Percentiles rank a stretch among this genome's conserved stretches.
Evolutionary conservation across 2,329 filamentous ascomycete genomes (phyloP).

Genomic region (Didymella segeticola): DNA sequence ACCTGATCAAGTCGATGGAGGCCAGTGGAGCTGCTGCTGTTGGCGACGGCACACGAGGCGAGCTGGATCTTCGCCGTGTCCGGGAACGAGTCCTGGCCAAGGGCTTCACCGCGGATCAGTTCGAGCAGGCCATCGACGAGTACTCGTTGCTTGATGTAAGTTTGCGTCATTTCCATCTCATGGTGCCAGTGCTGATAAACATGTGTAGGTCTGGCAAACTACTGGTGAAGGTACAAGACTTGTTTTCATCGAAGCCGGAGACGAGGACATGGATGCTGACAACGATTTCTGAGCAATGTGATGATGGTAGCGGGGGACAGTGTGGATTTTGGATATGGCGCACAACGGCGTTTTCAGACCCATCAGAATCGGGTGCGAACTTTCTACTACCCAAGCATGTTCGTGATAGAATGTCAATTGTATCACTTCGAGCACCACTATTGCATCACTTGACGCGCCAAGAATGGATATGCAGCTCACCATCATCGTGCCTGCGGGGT

Average conservation of each 20-base stretch:
- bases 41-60: conserved; percentile 72
- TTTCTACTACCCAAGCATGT: background rate
- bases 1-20: conserved; percentile 86
- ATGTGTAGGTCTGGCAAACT: conserved; percentile 60
- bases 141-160: conserved; percentile 90
- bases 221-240: conserved; percentile 61
- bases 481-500: conserved; percentile 13
- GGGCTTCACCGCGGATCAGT: conserved; percentile 95
- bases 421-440: background rate
- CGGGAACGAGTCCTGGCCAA: conserved; percentile 92
- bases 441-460: background rate
- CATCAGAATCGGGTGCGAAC: background rate
- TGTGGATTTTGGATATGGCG: conserved; percentile 31
- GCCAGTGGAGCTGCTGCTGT: conserved; percentile 83
- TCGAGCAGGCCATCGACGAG: conserved; percentile 84
- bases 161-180: conserved; percentile 1
- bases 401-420: conserved; percentile 1
- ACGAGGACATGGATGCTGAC: conserved; percentile 51
- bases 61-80: conserved; percentile 87
- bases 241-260: conserved; percentile 61
- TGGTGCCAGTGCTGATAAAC: conserved; percentile 37
- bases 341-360: conserved; percentile 31
- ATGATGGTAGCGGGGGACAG: conserved; percentile 17
- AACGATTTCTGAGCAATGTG: conserved; percentile 39
- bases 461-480: conserved; percentile 10